phyloP scores from a whole-genome alignment of 2,329 filamentous ascomycete species.

The Verticillium isaacii region DNA sequence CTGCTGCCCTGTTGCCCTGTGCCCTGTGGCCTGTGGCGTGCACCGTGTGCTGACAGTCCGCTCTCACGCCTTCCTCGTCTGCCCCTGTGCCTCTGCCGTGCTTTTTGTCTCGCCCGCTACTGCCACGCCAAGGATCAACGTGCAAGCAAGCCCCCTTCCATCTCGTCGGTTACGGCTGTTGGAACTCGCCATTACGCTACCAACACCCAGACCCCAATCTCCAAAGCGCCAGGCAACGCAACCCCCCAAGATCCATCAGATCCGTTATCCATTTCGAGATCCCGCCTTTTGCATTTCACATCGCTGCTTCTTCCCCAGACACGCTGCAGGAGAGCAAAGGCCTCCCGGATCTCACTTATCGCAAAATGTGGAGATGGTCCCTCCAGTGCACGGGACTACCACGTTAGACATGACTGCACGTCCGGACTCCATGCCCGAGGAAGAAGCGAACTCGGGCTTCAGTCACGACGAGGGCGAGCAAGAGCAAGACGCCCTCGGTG shows the following conservation, averaged over 20 bases:
- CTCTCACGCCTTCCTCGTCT: not conserved
- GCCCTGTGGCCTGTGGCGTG: not conserved
- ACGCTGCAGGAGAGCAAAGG: slow-evolving; percentile 1
- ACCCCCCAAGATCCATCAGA: not conserved
- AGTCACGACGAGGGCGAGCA: slow-evolving; percentile 21
- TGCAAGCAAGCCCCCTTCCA: not conserved
- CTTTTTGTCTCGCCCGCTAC: not conserved
- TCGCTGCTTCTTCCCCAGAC: not conserved
- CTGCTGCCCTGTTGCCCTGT: not conserved
- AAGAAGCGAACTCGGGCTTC: slow-evolving; percentile 28
- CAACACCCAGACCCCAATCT: not conserved
- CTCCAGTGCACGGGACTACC: slow-evolving; percentile 17
- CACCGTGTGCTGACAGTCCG: not conserved
- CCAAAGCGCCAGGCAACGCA: not conserved
- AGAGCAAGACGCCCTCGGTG: slow-evolving; percentile 14
- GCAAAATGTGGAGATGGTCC: slow-evolving; percentile 20
- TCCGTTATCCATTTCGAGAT: not conserved
- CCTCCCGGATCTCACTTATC: not conserved
- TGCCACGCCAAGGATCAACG: not conserved
- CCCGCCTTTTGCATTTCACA: not conserved
- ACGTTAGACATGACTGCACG: slow-evolving; percentile 18
- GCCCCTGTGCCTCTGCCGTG: not conserved
- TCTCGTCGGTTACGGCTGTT: not conserved
- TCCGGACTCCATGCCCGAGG: slow-evolving; percentile 25
- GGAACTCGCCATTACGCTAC: not conserved